phyloP scores from a whole-genome alignment of 2,329 filamentous ascomycete genomes.

The Fusarium illudens region DNA sequence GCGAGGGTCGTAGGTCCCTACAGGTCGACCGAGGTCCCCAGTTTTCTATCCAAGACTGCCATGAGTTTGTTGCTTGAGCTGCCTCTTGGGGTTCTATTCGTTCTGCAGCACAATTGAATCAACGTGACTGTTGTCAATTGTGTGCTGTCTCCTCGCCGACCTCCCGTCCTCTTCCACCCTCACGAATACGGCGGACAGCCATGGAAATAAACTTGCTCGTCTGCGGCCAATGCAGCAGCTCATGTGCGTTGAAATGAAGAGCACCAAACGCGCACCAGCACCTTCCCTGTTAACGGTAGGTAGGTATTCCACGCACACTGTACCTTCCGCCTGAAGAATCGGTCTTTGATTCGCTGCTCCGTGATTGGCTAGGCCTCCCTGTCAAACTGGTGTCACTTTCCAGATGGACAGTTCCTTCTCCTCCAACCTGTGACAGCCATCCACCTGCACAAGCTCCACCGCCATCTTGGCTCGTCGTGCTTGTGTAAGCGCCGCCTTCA shows the following conservation, averaged over 20 bases:
- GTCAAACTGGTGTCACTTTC: constrained; percentile 17
- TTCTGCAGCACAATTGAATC: not conserved
- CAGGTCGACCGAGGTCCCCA: constrained; percentile 1
- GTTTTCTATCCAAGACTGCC: not conserved
- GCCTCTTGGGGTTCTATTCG: constrained; percentile 11
- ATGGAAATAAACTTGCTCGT: not conserved
- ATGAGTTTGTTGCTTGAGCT: constrained; percentile 5
- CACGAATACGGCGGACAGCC: not conserved
- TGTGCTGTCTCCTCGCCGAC: not conserved
- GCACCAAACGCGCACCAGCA: constrained; percentile 10
- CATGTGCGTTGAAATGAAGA: constrained; percentile 2
- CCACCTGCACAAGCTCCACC: constrained; percentile 24
- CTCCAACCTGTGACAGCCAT: constrained; percentile 14
- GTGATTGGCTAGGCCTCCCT: constrained; percentile 20
- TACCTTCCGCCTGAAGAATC: constrained; percentile 8
- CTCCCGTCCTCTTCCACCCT: not conserved
- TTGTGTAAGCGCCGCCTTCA: constrained; percentile 27
- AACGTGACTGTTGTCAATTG: not conserved
- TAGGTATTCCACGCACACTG: not conserved
- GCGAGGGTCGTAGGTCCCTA: not conserved
- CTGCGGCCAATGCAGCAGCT: not conserved
- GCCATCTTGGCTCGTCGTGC: constrained; percentile 14
- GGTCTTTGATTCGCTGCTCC: constrained; percentile 8
- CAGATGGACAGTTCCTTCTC: constrained; percentile 22
- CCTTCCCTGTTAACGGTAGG: constrained; percentile 20